Evolutionary conservation across 176 grass and related monocot genomes (phyloP).

Genomic region (Hordeum marinum): DNA sequence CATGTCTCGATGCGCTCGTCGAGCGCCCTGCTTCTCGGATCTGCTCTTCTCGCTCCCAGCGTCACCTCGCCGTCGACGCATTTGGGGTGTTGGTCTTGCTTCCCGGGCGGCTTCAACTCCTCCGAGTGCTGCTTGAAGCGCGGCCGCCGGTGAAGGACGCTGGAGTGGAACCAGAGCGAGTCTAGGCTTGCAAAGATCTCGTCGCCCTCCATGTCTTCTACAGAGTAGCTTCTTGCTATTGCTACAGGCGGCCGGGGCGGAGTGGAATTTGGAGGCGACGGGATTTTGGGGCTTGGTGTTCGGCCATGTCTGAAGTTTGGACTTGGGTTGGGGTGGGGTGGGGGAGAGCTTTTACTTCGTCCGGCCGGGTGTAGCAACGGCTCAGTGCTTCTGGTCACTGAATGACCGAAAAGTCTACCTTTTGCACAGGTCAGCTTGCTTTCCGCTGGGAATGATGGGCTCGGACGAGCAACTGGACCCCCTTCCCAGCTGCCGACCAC

Average conservation of each 20-base stretch:
- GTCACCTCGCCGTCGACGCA: not conserved
- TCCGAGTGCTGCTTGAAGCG: not conserved
- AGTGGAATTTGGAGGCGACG: not conserved
- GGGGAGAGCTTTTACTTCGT: not conserved
- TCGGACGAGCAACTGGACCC: no score
- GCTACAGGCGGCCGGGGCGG: not conserved
- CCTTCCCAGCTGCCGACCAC: not conserved
- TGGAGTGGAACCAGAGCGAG: slow-evolving; percentile 62
- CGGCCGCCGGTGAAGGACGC: slow-evolving; percentile 15
- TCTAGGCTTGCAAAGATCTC: slow-evolving; percentile 29
- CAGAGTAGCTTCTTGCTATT: not conserved
- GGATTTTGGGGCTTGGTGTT: not conserved
- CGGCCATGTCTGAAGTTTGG: slow-evolving; percentile 38
- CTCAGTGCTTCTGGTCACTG: not conserved
- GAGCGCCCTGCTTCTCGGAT: not conserved
- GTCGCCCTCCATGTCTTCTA: slow-evolving; percentile 13
- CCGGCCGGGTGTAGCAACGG: slow-evolving; percentile 1
- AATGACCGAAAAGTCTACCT: slow-evolving; percentile 13
- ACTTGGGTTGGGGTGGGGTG: slow-evolving; percentile 11
- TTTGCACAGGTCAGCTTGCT: slow-evolving; percentile 16
- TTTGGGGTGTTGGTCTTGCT: not conserved
- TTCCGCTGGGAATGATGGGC: not conserved
- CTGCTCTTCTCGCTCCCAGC: not conserved
- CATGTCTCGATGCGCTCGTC: not conserved
- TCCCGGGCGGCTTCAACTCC: not conserved